Conservation (phyloP, 2,329 filamentous ascomycete genomes). For the Cercospora zeae-maydis region DNA sequence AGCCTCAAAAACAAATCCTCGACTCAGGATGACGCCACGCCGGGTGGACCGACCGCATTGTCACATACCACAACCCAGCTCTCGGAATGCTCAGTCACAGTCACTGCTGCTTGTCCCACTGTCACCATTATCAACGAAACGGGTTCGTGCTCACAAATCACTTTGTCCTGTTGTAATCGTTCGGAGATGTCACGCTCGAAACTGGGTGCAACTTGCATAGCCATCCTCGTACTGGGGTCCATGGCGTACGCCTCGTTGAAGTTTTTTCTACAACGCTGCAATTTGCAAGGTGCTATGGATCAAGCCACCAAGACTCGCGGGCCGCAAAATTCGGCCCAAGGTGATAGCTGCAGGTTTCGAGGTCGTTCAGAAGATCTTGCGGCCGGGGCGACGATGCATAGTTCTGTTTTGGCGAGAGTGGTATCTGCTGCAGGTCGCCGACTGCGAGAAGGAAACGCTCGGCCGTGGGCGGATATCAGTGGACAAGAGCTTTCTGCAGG, state of each 20-base stretch:
- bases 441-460: not conserved
- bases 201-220: not conserved
- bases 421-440: not conserved
- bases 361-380: not conserved
- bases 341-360: not conserved
- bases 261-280: not conserved
- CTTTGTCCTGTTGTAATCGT: not conserved
- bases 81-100: not conserved
- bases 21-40: not conserved
- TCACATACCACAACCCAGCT: not conserved
- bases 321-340: not conserved
- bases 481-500: not conserved
- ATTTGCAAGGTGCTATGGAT: not conserved
- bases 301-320: not conserved
- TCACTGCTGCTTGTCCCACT: not conserved
- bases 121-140: not conserved
- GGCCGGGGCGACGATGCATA: not conserved
- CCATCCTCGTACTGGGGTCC: not conserved
- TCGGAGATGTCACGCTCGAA: not conserved
- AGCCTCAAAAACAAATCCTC: not conserved
- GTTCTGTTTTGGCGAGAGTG: not conserved
- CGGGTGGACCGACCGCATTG: not conserved
- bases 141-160: not conserved
- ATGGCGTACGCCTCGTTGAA: not conserved
- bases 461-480: not conserved